phyloP scores from a whole-genome alignment of 2,329 filamentous ascomycete genomes.

The Penicillium sp. region DNA sequence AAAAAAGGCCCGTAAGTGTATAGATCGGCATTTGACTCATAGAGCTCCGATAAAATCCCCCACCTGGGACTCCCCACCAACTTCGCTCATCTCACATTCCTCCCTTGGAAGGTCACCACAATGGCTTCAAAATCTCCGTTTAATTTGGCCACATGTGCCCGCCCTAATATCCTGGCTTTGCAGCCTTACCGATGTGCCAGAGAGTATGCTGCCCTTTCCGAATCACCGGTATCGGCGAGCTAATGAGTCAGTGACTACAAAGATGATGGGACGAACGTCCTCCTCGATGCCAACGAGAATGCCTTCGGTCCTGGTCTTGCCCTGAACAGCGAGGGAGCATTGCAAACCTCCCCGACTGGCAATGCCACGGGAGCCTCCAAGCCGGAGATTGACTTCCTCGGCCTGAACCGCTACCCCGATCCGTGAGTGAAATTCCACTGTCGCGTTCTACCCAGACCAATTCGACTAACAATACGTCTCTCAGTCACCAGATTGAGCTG shows the following conservation, averaged over 20 bases:
- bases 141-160: constrained; percentile 63
- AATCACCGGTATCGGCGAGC: constrained; percentile 9
- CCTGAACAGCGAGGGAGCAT: constrained; percentile 41
- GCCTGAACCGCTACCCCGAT: constrained; percentile 89
- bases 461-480: not conserved
- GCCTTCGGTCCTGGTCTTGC: constrained; percentile 76
- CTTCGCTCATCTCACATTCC: not conserved
- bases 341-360: constrained; percentile 39
- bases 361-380: constrained; percentile 35
- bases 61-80: not conserved
- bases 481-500: constrained; percentile 68
- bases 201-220: constrained; percentile 52
- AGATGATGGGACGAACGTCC: constrained; percentile 88
- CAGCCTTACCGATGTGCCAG: constrained; percentile 72
- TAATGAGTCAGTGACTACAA: constrained; percentile 75
- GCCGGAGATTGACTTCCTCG: constrained; percentile 63
- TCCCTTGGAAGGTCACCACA: constrained; percentile 15
- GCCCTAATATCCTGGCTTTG: constrained; percentile 66
- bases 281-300: constrained; percentile 97
- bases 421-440: constrained; percentile 43
- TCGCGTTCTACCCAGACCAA: not conserved
- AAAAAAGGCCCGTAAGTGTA: not conserved
- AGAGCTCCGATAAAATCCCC: constrained; percentile 5
- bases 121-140: constrained; percentile 49
- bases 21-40: constrained; percentile 9